phyloP scores from a whole-genome alignment of 352 stramenopile genomes.

The Globisporangium solare region DNA sequence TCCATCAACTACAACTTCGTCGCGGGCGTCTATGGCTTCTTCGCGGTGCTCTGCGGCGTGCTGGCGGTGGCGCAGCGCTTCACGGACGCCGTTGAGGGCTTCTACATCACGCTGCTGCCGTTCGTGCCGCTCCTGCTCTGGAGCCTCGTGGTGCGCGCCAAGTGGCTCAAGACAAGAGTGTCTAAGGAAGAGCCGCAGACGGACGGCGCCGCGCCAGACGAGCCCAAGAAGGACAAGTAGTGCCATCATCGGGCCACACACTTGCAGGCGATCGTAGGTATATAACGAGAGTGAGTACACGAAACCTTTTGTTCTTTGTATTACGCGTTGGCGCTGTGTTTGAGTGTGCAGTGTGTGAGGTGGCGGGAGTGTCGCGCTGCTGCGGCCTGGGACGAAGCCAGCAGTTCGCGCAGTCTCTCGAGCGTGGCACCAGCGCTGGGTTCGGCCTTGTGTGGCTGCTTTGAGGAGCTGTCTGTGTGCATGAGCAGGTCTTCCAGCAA shows the following conservation, averaged over 20 bases:
- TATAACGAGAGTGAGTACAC: too few species aligned
- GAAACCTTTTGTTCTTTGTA: not conserved
- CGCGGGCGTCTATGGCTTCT: constrained; percentile 66
- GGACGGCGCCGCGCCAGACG: constrained; percentile 23
- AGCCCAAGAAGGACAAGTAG: constrained; percentile 22
- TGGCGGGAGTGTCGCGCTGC: constrained; percentile 1
- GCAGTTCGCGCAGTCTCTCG: constrained; percentile 5
- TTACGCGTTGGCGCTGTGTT: not conserved
- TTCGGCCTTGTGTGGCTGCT: not conserved
- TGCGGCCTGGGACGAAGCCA: constrained; percentile 3
- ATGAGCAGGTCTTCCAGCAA: constrained; percentile 6
- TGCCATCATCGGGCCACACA: too few species aligned
- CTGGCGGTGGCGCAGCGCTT: constrained; percentile 61
- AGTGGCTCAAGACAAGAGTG: constrained; percentile 47
- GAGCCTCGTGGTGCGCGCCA: constrained; percentile 73
- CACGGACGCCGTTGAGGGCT: constrained; percentile 64
- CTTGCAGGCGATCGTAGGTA: too few species aligned
- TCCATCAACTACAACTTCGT: constrained; percentile 92
- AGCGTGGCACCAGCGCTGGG: not conserved
- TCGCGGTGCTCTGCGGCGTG: constrained; percentile 48
- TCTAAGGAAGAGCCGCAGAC: constrained; percentile 16
- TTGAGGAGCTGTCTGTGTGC: not conserved
- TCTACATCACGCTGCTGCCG: constrained; percentile 81
- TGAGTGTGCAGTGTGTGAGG: not conserved
- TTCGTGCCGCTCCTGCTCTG: constrained; percentile 83